phyloP scores from a whole-genome alignment of 2,329 filamentous ascomycete genomes.

The Bisporella sp. region DNA sequence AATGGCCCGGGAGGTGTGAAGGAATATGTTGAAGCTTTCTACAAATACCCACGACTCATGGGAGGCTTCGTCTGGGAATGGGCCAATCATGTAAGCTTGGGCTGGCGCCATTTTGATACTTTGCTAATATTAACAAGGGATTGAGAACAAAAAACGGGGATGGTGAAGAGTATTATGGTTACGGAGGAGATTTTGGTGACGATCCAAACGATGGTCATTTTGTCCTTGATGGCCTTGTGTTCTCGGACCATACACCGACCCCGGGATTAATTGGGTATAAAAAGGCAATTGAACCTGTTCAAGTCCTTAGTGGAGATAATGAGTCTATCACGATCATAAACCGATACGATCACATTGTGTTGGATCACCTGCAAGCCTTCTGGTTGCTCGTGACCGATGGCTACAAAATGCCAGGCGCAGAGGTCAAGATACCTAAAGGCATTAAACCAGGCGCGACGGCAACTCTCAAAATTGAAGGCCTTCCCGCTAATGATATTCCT shows the following conservation, averaged over 20 bases:
- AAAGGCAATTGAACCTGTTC: constrained; percentile 35
- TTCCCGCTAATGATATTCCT: constrained; percentile 2
- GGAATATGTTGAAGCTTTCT: constrained; percentile 49
- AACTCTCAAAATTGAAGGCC: constrained; percentile 12
- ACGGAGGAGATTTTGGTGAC: constrained; percentile 39
- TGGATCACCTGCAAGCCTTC: constrained; percentile 42
- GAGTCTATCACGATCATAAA: constrained; percentile 27
- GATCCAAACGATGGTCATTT: constrained; percentile 37
- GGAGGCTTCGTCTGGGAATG: constrained; percentile 45
- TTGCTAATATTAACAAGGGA: constrained; percentile 18
- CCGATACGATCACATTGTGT: constrained; percentile 45
- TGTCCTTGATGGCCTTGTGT: constrained; percentile 35
- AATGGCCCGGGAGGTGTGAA: constrained; percentile 51
- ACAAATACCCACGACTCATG: constrained; percentile 43
- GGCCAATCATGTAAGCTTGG: constrained; percentile 31
- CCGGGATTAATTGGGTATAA: constrained; percentile 35
- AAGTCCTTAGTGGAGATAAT: constrained; percentile 17
- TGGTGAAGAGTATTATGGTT: constrained; percentile 33
- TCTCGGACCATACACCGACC: constrained; percentile 33
- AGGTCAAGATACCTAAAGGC: constrained; percentile 35
- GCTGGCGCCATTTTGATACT: neutral
- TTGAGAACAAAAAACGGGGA: constrained; percentile 29
- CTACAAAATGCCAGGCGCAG: constrained; percentile 13
- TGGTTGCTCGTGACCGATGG: constrained; percentile 31
- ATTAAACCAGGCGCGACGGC: constrained; percentile 30